Evolutionary conservation across 257 asterid genomes (phyloP).

Genomic region (Fraxinus excelsior): DNA sequence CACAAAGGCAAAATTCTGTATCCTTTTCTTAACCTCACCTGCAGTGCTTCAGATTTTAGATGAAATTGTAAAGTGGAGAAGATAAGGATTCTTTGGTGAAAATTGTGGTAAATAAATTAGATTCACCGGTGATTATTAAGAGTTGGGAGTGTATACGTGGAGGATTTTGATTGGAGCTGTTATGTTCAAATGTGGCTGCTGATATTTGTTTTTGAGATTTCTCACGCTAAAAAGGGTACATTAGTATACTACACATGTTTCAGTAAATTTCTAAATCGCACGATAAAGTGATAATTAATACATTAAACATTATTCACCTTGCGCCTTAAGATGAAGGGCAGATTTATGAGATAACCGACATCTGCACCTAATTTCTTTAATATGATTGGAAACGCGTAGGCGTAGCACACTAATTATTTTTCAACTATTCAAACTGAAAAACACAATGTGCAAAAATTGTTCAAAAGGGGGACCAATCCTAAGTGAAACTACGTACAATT

Average conservation of each 20-base stretch:
- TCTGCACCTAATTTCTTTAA: background rate
- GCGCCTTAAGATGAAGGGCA: background rate
- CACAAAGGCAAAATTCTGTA: background rate
- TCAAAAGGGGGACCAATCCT: no score
- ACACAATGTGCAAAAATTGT: no score
- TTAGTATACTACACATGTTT: no score
- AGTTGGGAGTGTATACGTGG: constrained; percentile 23
- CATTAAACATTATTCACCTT: background rate
- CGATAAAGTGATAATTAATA: no score
- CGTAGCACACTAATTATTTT: no score
- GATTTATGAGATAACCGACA: background rate
- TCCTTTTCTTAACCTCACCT: background rate
- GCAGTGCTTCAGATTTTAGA: background rate
- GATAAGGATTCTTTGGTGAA: background rate
- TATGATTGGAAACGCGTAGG: no score
- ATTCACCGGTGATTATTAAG: background rate
- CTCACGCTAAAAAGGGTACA: no score
- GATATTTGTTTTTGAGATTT: background rate
- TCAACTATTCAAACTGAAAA: no score
- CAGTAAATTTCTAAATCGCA: no score
- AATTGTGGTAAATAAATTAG: background rate
- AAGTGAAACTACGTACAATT: no score
- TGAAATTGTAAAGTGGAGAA: background rate
- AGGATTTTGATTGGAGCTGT: constrained; percentile 22
- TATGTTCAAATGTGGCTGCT: background rate